Evolutionary conservation across 1,284 basidiomycete genomes (phyloP), one percentile per base, ranked within the genome.

Genomic region (Mycosarcoma mackinlayi): DNA sequence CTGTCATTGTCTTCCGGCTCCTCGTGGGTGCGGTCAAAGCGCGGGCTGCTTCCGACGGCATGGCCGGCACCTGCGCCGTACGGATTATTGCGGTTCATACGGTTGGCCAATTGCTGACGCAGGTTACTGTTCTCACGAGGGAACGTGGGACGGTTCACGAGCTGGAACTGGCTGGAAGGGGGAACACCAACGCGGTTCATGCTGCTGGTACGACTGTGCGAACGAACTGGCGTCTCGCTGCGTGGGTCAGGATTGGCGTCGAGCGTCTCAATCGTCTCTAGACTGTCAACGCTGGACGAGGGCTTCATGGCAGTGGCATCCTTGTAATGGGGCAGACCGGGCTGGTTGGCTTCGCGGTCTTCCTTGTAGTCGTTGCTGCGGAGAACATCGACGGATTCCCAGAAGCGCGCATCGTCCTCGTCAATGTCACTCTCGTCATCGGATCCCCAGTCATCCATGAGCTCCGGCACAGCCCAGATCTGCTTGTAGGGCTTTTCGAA

Each of bases 391-490:
- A 62, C 65, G 23, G 65, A 68, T 37, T 68, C 59, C 59, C 65
- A 68, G 59, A 68, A 68, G 19, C 59, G 65, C 30, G 53, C 71
- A 34, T 74, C 66, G 31, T 74, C 71, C 39, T 71, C 71, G 41
- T 64, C 60, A n/a, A 52, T 48, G 28, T 73, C 66, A 24, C 55
- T 64, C 45, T 69, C 59, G 44, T 35, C 57, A 35, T 70, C 67
- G 18, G 67, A 70, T 4, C 50, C 65, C 65, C 59, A 68, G 42
- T 71, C 68, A 31, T 68, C 56, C 47, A 69, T 59, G 31, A 75
- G 55, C 64, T 72, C 63, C 18, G 72, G 68, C 1, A 63, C 60
- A n/a, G 61, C 57, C 65, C 68, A 71, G 30, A 71, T 61, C 51
- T 68, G 70, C 51, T 69, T 63, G 52, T 65, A 70, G 6, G 67